Evolutionary conservation across 768 basidiomycete genomes (phyloP).

Genomic region (Auricularia heimuer): DNA sequence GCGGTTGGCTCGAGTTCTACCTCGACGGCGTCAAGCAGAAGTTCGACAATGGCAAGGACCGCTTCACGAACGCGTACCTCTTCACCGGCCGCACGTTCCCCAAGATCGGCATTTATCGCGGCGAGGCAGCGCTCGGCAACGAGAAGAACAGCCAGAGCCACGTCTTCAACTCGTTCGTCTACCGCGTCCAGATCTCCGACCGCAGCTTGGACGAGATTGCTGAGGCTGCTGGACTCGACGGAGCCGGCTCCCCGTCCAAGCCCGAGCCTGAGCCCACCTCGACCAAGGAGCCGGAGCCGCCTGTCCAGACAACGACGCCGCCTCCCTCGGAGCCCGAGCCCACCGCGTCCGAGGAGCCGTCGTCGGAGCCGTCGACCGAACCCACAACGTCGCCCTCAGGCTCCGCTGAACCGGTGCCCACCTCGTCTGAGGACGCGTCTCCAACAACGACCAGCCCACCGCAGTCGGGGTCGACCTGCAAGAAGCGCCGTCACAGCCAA

Average conservation of each 20-base stretch:
- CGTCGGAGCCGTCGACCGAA: neutral
- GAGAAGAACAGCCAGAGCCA: neutral
- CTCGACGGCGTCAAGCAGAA: conserved; percentile 1
- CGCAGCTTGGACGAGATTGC: conserved; percentile 1
- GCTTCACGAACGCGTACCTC: neutral
- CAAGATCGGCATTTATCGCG: conserved; percentile 1
- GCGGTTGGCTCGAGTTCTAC: conserved; percentile 1
- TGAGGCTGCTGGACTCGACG: neutral
- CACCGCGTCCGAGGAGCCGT: neutral
- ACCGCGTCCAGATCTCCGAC: conserved; percentile 1
- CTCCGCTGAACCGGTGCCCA: neutral
- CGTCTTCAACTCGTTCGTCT: neutral
- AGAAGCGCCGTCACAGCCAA: too few species aligned
- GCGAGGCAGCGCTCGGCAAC: neutral
- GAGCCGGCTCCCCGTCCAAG: neutral
- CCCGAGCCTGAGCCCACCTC: neutral
- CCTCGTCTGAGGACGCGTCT: too few species aligned
- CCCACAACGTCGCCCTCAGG: neutral
- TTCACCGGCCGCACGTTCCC: conserved; percentile 1
- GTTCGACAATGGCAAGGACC: neutral
- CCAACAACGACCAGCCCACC: too few species aligned
- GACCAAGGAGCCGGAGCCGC: neutral
- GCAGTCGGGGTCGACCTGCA: too few species aligned
- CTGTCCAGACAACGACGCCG: neutral
- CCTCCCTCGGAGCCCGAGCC: neutral